phyloP scores from a whole-genome alignment of 2,329 filamentous ascomycete species.

The Periconia macrospinosa region DNA sequence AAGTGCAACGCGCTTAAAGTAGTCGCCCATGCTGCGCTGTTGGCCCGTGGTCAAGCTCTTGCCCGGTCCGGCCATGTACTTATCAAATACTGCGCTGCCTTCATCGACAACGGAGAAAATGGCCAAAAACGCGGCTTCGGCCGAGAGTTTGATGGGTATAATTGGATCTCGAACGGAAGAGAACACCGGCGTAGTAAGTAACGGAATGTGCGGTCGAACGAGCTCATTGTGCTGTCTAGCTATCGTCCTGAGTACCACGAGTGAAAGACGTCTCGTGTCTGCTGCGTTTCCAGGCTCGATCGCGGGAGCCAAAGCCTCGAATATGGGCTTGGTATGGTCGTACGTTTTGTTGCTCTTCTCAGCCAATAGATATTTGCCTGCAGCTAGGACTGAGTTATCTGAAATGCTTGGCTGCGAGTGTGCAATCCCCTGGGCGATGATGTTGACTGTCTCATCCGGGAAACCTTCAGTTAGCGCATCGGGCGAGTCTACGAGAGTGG shows the following conservation, averaged over 20 bases:
- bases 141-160: slow-evolving; percentile 93
- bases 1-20: slow-evolving; percentile 91
- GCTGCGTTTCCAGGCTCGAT: slow-evolving; percentile 77
- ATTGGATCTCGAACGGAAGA: slow-evolving; percentile 85
- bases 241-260: slow-evolving; percentile 86
- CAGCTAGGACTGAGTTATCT: slow-evolving; percentile 85
- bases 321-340: slow-evolving; percentile 76
- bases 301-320: slow-evolving; percentile 73
- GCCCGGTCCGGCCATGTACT: slow-evolving; percentile 73
- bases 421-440: slow-evolving; percentile 77
- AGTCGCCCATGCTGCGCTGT: slow-evolving; percentile 92
- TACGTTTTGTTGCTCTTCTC: slow-evolving; percentile 67
- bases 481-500: slow-evolving; percentile 80
- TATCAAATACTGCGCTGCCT: slow-evolving; percentile 84
- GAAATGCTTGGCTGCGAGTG: slow-evolving; percentile 75
- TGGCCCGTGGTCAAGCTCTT: slow-evolving; percentile 68
- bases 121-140: slow-evolving; percentile 90
- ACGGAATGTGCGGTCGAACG: slow-evolving; percentile 75
- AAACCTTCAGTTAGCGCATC: slow-evolving; percentile 68
- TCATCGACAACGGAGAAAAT: slow-evolving; percentile 89
- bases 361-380: slow-evolving; percentile 84
- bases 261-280: slow-evolving; percentile 81
- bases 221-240: slow-evolving; percentile 78
- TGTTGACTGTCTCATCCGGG: slow-evolving; percentile 72
- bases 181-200: slow-evolving; percentile 84